phyloP scores from a whole-genome alignment of 2,329 filamentous ascomycete species.

The Rhytidhysteron rufulum region DNA sequence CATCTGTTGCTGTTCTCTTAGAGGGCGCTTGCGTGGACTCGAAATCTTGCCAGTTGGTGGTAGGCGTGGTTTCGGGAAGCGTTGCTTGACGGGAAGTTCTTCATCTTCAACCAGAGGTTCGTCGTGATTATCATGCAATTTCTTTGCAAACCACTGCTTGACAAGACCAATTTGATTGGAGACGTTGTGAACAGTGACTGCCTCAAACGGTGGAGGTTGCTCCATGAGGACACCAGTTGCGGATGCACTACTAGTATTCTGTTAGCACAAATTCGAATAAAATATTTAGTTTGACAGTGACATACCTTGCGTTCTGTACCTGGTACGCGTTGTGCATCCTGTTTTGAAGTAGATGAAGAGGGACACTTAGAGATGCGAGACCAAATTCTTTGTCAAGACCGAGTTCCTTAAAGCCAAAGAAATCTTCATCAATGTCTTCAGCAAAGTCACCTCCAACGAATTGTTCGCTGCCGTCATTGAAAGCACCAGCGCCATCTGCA shows the following conservation, averaged over 20 bases:
- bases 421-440: conserved; percentile 96
- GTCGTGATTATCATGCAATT: conserved; percentile 78
- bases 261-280: conserved; percentile 1
- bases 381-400: conserved; percentile 90
- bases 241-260: conserved; percentile 50
- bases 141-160: conserved; percentile 86
- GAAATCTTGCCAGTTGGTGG: conserved; percentile 82
- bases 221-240: conserved; percentile 62
- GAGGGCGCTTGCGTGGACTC: conserved; percentile 75
- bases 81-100: conserved; percentile 88
- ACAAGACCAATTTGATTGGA: conserved; percentile 80
- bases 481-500: conserved; percentile 81
- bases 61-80: conserved; percentile 58
- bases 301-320: conserved; percentile 63
- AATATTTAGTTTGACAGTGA: conserved; percentile 8
- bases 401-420: conserved; percentile 96
- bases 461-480: conserved; percentile 95
- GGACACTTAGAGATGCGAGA: conserved; percentile 81
- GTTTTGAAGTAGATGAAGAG: conserved; percentile 88
- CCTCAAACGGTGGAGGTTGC: conserved; percentile 65
- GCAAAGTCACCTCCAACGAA: conserved; percentile 97
- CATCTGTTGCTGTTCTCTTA: conserved; percentile 76
- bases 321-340: conserved; percentile 83
- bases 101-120: conserved; percentile 89
- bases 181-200: conserved; percentile 75